A percentile compares a stretch with the other conserved stretches of the same genome.
phyloP scores from a whole-genome alignment of 2,329 filamentous ascomycete genomes.

The Hirsutella rhossiliensis region DNA sequence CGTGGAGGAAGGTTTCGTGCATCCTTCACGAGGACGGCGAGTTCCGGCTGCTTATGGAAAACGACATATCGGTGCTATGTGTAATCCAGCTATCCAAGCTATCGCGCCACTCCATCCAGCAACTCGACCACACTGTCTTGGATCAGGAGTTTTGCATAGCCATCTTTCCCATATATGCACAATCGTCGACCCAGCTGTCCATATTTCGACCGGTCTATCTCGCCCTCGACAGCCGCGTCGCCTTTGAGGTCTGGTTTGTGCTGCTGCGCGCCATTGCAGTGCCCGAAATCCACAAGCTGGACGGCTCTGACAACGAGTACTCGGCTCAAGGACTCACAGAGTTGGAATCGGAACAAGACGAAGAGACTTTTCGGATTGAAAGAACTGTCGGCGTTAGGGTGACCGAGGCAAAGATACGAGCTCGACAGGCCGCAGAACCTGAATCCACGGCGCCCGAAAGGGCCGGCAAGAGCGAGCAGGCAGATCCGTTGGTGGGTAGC shows the following conservation, averaged over 20 bases:
- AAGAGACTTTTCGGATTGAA: conserved; percentile 48
- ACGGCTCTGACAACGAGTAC: conserved; percentile 25
- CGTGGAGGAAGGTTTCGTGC: conserved; percentile 84
- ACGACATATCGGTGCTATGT: conserved; percentile 67
- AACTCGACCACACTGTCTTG: conserved; percentile 78
- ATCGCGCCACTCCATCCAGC: conserved; percentile 80
- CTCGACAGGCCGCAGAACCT: conserved; percentile 10
- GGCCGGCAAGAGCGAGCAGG: conserved; percentile 10
- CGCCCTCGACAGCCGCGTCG: conserved; percentile 69
- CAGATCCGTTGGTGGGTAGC: conserved; percentile 45
- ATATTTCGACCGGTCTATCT: conserved; percentile 83
- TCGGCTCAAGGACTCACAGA: conserved; percentile 29
- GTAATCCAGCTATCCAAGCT: conserved; percentile 81
- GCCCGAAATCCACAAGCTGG: conserved; percentile 71
- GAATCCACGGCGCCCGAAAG: conserved; percentile 10
- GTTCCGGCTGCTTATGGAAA: conserved; percentile 80
- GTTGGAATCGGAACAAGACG: conserved; percentile 24
- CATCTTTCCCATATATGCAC: conserved; percentile 86
- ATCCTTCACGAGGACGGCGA: conserved; percentile 92
- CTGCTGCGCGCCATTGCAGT: conserved; percentile 82
- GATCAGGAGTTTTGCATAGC: conserved; percentile 91
- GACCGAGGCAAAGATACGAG: conserved; percentile 50
- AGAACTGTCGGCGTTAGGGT: conserved; percentile 47
- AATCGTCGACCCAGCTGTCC: conserved; percentile 58
- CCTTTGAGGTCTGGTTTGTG: conserved; percentile 98